Evolutionary conservation across 2,329 filamentous ascomycete genomes (phyloP).

Genomic region (Xylaria arbuscula): DNA sequence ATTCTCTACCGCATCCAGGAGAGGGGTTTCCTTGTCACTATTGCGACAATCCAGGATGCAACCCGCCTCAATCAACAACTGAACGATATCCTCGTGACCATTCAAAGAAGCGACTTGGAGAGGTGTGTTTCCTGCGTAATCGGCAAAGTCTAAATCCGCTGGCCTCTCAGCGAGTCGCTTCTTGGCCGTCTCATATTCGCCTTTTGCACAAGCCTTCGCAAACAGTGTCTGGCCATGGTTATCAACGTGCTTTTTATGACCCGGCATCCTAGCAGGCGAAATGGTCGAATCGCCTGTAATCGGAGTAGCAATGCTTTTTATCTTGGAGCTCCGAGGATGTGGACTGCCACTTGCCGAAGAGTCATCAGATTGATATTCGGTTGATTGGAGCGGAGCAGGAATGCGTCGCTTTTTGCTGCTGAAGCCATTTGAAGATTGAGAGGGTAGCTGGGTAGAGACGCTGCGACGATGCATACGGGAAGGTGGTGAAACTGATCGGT

Average conservation of each 20-base stretch:
- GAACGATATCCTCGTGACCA: slow-evolving; percentile 87
- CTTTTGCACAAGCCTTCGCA: slow-evolving; percentile 88
- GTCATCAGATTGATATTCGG: slow-evolving; percentile 75
- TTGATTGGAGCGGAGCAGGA: slow-evolving; percentile 70
- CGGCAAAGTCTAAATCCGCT: slow-evolving; percentile 87
- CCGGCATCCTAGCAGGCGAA: slow-evolving; percentile 74
- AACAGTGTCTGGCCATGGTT: slow-evolving; percentile 91
- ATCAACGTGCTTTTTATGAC: slow-evolving; percentile 88
- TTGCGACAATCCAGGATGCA: slow-evolving; percentile 84
- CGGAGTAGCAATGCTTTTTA: slow-evolving; percentile 67
- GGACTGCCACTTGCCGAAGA: slow-evolving; percentile 71
- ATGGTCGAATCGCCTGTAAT: slow-evolving; percentile 68
- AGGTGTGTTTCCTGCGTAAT: slow-evolving; percentile 96
- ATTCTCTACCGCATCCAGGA: slow-evolving; percentile 97
- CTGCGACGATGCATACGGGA: slow-evolving; percentile 70
- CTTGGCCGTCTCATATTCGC: slow-evolving; percentile 83
- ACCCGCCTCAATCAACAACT: slow-evolving; percentile 83
- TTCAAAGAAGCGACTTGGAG: slow-evolving; percentile 92
- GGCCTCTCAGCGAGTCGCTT: slow-evolving; percentile 80
- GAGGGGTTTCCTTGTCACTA: slow-evolving; percentile 88
- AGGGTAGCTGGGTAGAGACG: slow-evolving; percentile 70
- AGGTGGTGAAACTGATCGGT: slow-evolving; percentile 70
- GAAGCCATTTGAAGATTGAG: slow-evolving; percentile 65
- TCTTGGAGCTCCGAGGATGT: slow-evolving; percentile 67
- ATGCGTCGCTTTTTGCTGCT: slow-evolving; percentile 70